phyloP scores from a whole-genome alignment of 2,329 filamentous ascomycete genomes.

The Trichoderma citrinoviride region DNA sequence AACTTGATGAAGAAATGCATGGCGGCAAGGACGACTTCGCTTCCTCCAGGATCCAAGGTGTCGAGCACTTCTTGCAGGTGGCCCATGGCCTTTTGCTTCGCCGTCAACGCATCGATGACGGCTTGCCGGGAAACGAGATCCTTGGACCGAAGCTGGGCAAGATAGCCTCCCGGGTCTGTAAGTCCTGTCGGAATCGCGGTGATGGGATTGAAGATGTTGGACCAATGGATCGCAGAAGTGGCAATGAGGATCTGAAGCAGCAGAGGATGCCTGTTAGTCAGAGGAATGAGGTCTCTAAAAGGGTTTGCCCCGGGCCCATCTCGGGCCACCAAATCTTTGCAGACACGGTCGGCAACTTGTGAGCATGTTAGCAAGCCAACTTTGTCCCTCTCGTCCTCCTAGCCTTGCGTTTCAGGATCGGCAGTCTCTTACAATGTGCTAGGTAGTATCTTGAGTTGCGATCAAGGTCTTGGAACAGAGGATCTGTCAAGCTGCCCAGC shows the following conservation, averaged over 20 bases:
- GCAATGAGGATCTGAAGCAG: constrained; percentile 50
- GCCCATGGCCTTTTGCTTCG: constrained; percentile 48
- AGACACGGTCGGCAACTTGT: constrained; percentile 49
- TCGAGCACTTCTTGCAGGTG: constrained; percentile 42
- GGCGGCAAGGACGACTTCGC: constrained; percentile 47
- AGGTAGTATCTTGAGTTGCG: constrained; percentile 47
- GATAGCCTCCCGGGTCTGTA: constrained; percentile 38
- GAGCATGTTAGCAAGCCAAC: constrained; percentile 13
- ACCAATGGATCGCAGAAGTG: constrained; percentile 50
- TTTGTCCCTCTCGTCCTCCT: not conserved
- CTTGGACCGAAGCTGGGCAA: constrained; percentile 38
- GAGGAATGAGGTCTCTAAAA: constrained; percentile 48
- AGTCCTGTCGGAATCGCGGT: constrained; percentile 34
- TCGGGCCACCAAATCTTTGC: constrained; percentile 52
- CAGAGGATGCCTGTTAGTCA: constrained; percentile 45
- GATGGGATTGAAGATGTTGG: constrained; percentile 42
- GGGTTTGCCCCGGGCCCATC: constrained; percentile 47
- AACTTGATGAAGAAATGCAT: constrained; percentile 53
- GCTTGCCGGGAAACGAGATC: constrained; percentile 40
- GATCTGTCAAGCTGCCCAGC: constrained; percentile 47
- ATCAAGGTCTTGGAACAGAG: constrained; percentile 54
- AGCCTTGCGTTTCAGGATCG: not conserved
- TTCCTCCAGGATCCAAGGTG: constrained; percentile 40
- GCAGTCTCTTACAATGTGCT: constrained; percentile 46
- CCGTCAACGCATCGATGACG: constrained; percentile 46